Evolutionary conservation across 148 eudicot genomes (phyloP).

Genomic region (Silene conica): DNA sequence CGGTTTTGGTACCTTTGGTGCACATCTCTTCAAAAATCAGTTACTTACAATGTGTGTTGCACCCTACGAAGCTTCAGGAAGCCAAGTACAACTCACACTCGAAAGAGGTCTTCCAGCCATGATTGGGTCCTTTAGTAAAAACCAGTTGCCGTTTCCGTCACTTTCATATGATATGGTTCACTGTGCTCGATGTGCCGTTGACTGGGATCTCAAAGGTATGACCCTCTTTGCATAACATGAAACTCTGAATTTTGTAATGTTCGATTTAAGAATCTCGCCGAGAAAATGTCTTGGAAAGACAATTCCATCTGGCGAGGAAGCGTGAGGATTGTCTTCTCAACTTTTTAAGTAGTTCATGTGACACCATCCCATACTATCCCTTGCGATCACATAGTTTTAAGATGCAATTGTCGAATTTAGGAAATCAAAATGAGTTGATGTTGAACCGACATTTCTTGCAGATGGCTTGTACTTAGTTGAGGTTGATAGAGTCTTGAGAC

Average conservation of each 20-base stretch:
- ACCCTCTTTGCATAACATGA: too few species aligned
- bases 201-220: slow-evolving; percentile 88
- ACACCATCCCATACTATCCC: too few species aligned
- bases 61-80: slow-evolving; percentile 86
- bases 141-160: slow-evolving; percentile 82
- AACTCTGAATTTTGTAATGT: too few species aligned
- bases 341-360: background rate
- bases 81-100: slow-evolving; percentile 90
- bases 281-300: too few species aligned
- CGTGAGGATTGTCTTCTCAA: background rate
- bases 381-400: background rate
- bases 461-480: slow-evolving; percentile 81
- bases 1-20: slow-evolving; percentile 96
- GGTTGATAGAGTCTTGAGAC: slow-evolving; percentile 85
- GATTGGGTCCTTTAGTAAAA: slow-evolving; percentile 67
- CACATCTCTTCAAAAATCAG: slow-evolving; percentile 72
- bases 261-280: too few species aligned
- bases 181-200: slow-evolving; percentile 76
- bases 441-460: slow-evolving; percentile 27
- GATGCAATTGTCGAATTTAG: background rate
- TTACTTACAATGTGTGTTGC: slow-evolving; percentile 86
- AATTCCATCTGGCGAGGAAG: background rate
- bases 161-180: slow-evolving; percentile 95
- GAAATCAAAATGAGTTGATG: slow-evolving; percentile 8
- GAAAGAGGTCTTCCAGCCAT: slow-evolving; percentile 98